phyloP scores from a whole-genome alignment of 176 grass and related monocot species.

The Phyllostachys edulis region DNA sequence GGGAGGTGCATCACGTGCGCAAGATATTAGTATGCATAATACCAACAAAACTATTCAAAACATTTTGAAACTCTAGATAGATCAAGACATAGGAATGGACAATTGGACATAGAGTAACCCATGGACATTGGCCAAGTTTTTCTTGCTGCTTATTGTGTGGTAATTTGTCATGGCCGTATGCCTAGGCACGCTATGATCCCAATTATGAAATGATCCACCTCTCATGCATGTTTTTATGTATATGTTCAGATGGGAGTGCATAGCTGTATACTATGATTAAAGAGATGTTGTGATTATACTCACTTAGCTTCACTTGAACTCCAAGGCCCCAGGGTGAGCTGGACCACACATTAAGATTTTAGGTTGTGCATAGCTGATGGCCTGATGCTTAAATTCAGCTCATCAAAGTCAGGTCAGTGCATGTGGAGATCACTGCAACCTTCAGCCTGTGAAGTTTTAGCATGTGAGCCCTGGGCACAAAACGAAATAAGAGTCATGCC shows the following conservation, averaged over 20 bases:
- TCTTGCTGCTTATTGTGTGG: constrained; percentile 1
- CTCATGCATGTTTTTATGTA: neutral
- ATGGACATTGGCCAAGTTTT: neutral
- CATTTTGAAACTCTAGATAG: constrained; percentile 27
- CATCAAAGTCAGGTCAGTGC: neutral
- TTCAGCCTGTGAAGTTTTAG: constrained; percentile 33
- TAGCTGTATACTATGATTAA: constrained; percentile 33
- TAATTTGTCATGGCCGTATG: neutral
- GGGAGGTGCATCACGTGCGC: constrained; percentile 28
- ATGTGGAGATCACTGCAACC: constrained; percentile 27
- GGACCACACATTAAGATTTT: neutral
- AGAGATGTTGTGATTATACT: constrained; percentile 19
- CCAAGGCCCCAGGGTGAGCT: constrained; percentile 33
- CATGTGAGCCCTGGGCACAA: constrained; percentile 30
- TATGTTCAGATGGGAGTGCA: neutral
- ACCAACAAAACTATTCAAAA: constrained; percentile 32
- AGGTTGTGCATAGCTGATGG: neutral
- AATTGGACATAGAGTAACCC: neutral
- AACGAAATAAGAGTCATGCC: constrained; percentile 28
- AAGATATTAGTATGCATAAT: neutral
- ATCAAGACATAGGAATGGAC: constrained; percentile 28
- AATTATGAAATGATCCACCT: neutral
- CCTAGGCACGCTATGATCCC: neutral
- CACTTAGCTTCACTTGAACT: constrained; percentile 47
- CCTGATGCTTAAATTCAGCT: neutral